These are phyloP conservation scores for Trichoderma sp. DNA, from an alignment of 2,329 filamentous ascomycete species.

Conservation along the genomic window DNA sequence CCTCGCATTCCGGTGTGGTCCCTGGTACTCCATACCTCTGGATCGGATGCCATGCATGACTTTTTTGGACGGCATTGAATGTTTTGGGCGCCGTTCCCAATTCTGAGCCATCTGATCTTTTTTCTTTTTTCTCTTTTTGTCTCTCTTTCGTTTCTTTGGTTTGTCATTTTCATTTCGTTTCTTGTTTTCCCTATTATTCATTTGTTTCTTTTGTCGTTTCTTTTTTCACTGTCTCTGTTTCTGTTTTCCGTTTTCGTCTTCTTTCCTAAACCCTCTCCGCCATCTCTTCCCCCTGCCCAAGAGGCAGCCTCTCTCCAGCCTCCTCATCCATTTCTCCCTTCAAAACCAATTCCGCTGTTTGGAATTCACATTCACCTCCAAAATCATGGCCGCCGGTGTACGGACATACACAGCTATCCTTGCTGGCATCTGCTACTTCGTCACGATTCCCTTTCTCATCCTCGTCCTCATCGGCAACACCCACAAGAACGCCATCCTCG, in stretches of 20 bases:
- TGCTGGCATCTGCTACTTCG: constrained; percentile 69
- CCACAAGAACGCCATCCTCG: constrained; percentile 60
- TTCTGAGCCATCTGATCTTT: constrained; percentile 8
- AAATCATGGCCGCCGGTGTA: constrained; percentile 30
- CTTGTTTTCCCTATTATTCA: not conserved
- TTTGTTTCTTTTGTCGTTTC: constrained; percentile 4
- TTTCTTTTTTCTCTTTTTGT: not conserved
- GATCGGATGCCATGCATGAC: not conserved
- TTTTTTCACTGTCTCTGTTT: not conserved
- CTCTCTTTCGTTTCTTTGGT: not conserved
- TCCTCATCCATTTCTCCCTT: not conserved
- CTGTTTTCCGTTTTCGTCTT: not conserved
- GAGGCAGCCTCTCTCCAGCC: not conserved
- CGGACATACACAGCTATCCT: constrained; percentile 63
- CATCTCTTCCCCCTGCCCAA: not conserved
- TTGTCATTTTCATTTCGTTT: constrained; percentile 4
- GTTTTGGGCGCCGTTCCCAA: not conserved
- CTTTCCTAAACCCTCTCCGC: not conserved
- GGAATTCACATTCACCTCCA: not conserved
- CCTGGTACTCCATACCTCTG: not conserved
- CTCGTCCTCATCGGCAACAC: constrained; percentile 78
- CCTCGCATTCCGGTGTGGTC: constrained; percentile 9
- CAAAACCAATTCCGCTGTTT: not conserved
- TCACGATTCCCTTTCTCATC: constrained; percentile 76
- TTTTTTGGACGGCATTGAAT: not conserved